Evolutionary conservation across 176 grass and related monocot genomes (phyloP), one percentile per base, ranked within the genome.

Genomic region (Pontederia paniculata): DNA sequence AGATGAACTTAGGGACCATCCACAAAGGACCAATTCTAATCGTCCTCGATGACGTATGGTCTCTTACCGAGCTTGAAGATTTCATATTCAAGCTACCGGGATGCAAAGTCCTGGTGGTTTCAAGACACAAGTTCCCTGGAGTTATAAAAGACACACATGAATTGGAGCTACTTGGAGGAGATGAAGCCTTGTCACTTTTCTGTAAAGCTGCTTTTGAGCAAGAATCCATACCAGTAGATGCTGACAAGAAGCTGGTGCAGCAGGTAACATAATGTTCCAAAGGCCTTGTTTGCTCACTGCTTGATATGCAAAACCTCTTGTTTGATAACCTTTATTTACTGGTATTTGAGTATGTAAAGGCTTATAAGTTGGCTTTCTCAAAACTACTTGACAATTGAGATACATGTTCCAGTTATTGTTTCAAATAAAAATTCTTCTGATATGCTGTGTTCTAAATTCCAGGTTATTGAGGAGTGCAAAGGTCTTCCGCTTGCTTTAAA

Each of bases 401-500:
- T 37, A 6, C 28, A 2, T 37, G 28, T 37, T 17, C 13, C 37
- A 55, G 17, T 8, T 1, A 45, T 21, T 54, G 5, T 31, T 18
- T 60, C 18, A 76, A 51, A 44, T 50, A 23, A 21, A 55, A 48
- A 5, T 55, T 23, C 9, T 69, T 45, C 18, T 57, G 19, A 57
- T 23, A 19, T 15, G 51, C 61, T 23, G 8, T 62, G 7, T 7
- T 62, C 25, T 19, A 10, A 48, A 68, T 23, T 59, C 23, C 46
- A 82, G 79, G 87, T 98, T 46, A 81, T 82, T 73, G 69, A 77
- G 1, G 87, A 98, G 75, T 98, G 94, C 70, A 88, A 85, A 79
- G 94, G 87, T 21, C 94, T 93, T 79, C 94, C 94, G 72, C 58
- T 98, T 31, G 94, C 94, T 14, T 66, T 98, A 41, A 98, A 93